phyloP scores from a whole-genome alignment of 202 grass and related monocot genomes.

The Bolboschoenoplectus hybrid region DNA sequence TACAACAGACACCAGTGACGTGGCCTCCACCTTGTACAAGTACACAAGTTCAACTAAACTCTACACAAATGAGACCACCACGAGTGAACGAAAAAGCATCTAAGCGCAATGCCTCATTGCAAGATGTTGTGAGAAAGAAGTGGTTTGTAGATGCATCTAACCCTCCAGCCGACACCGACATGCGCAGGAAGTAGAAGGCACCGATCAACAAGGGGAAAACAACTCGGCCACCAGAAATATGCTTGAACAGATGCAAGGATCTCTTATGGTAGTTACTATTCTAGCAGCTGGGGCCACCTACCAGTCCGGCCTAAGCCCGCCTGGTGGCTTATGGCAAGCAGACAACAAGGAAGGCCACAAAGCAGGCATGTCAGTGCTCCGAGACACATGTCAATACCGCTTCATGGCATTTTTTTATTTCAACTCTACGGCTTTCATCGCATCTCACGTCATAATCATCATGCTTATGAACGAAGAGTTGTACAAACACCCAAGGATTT shows the following conservation, averaged over 20 bases:
- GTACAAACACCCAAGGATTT: slow-evolving; percentile 35
- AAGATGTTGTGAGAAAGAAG: too few species aligned
- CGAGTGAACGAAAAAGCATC: too few species aligned
- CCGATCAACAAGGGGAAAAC: not conserved
- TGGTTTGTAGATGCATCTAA: not conserved
- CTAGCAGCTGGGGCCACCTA: slow-evolving; percentile 49
- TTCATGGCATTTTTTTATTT: slow-evolving; percentile 59
- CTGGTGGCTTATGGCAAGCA: slow-evolving; percentile 58
- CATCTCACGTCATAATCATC: slow-evolving; percentile 55
- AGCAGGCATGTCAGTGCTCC: slow-evolving; percentile 49
- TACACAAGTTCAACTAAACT: too few species aligned
- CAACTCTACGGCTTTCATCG: slow-evolving; percentile 54
- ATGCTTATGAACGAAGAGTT: slow-evolving; percentile 51
- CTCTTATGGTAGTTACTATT: not conserved
- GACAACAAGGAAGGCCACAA: not conserved
- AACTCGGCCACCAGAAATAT: not conserved
- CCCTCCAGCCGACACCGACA: not conserved
- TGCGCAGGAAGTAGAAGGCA: not conserved
- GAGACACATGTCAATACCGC: slow-evolving; percentile 23
- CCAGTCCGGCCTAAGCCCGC: slow-evolving; percentile 54
- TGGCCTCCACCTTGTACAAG: too few species aligned
- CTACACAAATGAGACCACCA: too few species aligned
- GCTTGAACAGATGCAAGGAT: not conserved
- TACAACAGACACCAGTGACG: too few species aligned
- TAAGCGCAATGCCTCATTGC: too few species aligned